Evolutionary conservation across 768 basidiomycete genomes (phyloP).

Genomic region (Lactifluus piperatus): DNA sequence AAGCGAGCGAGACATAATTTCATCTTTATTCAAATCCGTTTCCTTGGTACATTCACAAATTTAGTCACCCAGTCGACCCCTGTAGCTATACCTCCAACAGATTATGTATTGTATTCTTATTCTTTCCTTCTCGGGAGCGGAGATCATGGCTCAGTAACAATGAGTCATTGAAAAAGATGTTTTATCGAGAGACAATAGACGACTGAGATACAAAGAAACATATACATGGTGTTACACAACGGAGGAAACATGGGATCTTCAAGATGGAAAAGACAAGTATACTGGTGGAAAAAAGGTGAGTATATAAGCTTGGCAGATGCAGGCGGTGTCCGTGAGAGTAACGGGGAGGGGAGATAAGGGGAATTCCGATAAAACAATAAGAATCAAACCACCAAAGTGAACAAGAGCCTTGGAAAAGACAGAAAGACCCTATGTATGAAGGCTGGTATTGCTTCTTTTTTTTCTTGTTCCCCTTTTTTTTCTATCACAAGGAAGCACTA

Average conservation of each 20-base stretch:
- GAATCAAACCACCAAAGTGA: too few relatives aligned
- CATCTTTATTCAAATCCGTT: neutral
- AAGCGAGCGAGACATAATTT: slow-evolving; percentile 35
- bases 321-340: neutral
- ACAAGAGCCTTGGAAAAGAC: neutral
- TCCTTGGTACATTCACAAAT: neutral
- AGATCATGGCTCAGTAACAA: neutral
- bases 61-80: neutral
- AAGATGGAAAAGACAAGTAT: neutral
- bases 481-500: neutral
- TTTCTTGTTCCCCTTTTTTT: neutral
- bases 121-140: neutral
- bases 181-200: neutral
- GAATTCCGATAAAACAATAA: neutral
- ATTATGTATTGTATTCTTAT: neutral
- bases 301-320: slow-evolving; percentile 12
- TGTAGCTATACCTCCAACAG: neutral
- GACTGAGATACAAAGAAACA: slow-evolving; percentile 9
- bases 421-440: neutral
- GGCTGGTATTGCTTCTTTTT: neutral
- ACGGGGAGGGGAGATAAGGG: neutral
- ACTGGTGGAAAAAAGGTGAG: neutral
- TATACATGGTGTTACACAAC: slow-evolving; percentile 12
- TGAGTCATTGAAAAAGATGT: neutral
- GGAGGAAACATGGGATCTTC: neutral